These are phyloP conservation scores for Trichoderma simmonsii DNA, from an alignment of 2,329 filamentous ascomycete species.

Conservation along the genomic window DNA sequence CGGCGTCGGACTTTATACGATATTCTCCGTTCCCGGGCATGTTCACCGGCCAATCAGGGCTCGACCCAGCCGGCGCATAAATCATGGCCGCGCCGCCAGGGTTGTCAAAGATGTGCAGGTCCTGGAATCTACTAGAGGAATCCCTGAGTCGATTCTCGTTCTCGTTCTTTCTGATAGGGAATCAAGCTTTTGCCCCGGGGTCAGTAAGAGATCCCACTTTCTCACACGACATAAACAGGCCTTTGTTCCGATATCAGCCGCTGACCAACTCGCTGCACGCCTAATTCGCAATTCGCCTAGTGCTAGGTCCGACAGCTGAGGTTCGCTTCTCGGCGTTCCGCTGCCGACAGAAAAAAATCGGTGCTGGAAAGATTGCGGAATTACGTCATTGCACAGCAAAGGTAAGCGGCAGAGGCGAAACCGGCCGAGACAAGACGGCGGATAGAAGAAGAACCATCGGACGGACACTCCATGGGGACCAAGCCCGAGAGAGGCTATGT, in stretches of 20 bases:
- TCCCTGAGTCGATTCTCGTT: background rate
- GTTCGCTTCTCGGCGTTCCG: background rate
- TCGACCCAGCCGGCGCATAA: constrained; percentile 1
- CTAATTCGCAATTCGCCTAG: background rate
- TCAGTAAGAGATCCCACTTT: background rate
- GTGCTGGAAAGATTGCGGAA: background rate
- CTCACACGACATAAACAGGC: background rate
- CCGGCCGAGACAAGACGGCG: background rate
- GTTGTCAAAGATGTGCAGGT: background rate
- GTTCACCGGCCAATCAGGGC: background rate
- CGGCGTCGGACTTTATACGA: constrained; percentile 5
- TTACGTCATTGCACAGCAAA: constrained; percentile 5
- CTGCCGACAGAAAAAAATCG: background rate
- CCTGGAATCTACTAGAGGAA: background rate
- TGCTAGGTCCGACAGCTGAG: background rate
- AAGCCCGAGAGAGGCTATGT: background rate
- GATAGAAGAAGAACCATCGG: background rate
- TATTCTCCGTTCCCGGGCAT: background rate
- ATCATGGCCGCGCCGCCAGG: constrained; percentile 6
- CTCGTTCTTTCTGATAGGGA: background rate
- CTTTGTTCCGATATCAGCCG: background rate
- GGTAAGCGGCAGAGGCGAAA: background rate
- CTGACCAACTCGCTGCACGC: background rate
- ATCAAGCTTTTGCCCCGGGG: background rate
- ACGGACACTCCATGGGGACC: constrained; percentile 8